Base-by-base conservation (phyloP, 805 yeast genomes). In the Monosporozyma unispora region DNA sequence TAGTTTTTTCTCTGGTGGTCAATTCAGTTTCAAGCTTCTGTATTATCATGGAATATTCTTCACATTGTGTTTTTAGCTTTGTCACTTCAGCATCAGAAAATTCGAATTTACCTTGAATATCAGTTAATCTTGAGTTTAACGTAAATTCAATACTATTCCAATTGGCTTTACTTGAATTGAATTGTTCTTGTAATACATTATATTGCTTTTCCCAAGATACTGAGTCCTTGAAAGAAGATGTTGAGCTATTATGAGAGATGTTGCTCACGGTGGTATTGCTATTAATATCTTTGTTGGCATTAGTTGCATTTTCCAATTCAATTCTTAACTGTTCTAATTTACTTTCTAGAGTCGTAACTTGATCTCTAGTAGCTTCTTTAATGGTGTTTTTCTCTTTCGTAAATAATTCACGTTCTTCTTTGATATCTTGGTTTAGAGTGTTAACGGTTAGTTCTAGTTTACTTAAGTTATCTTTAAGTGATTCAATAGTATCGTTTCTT, bases 81-180 rank as follows among this genome's bases (percentile, higher is more conserved):
- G 48, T 18, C 50, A 33, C 28, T 47, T 51, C 19, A 19, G 31
- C 4, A 45, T 27, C 7, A 3, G 35, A 44, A 3, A 18, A 12
- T 11, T 29, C 25, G 4, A 6, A 16, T 42, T 50, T 40, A 14
- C 27, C 25, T 18, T 49, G 44, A 11, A 52, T 39, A 42, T 48
- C 35, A 12, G 48, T 41, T 33, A 82, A 71, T 50, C 76, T 77
- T 8, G 68, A 63, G 52, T 74, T 69, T 51, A 88, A 71, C 3
- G 80, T 72, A 38, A 84, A 76, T 64, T 93, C 97, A 41, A 88
- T 81, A 18, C 80, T 70, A 50, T 84, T 82, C 95, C 96, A 87
- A 62, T 84, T 87, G 54, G 82, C 87, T 50, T 83, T 83, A 0
- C 91, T 84, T 14, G 81, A 75, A 7, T 85, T 76, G 55, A 86